These are phyloP conservation scores for Aspergillus campestris DNA, from an alignment of 495 filamentous ascomycete species.

Conservation along the genomic window DNA sequence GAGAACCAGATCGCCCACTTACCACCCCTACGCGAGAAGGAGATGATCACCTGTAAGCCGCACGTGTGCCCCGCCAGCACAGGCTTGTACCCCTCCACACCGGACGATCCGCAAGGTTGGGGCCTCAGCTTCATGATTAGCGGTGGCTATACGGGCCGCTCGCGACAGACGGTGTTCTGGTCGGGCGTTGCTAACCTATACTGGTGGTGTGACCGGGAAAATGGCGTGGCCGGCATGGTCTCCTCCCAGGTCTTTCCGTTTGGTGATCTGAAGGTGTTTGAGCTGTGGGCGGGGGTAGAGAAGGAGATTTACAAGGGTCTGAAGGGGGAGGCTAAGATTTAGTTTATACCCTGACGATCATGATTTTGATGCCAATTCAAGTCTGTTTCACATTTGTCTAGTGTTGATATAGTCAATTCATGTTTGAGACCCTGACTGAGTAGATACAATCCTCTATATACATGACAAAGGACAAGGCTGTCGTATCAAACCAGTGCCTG, in stretches of 20 bases:
- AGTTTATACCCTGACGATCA: no score
- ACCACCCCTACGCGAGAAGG: conserved; percentile 40
- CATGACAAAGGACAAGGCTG: no score
- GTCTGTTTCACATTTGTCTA: no score
- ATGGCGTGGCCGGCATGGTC: conserved; percentile 50
- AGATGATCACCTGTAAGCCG: conserved; percentile 41
- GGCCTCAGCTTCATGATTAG: conserved; percentile 46
- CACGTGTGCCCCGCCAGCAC: conserved; percentile 36
- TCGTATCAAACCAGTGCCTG: no score
- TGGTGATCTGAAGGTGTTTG: conserved; percentile 11
- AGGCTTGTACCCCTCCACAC: conserved; percentile 40
- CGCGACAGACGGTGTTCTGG: conserved; percentile 42
- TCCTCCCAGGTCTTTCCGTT: conserved; percentile 53
- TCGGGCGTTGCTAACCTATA: conserved; percentile 52
- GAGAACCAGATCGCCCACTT: conserved; percentile 49
- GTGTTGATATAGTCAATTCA: no score
- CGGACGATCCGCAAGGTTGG: conserved; percentile 50
- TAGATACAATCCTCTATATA: no score
- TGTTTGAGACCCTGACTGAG: no score
- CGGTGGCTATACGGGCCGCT: conserved; percentile 39
- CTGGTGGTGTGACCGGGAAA: conserved; percentile 55
- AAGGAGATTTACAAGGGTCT: background rate
- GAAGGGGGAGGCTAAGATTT: no score
- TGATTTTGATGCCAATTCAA: no score
- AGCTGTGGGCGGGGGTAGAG: conserved; percentile 4